Percentiles rank a stretch among this genome's conserved stretches.
Conservation (phyloP, 768 basidiomycete genomes). For the Cytidiella melzeri region DNA sequence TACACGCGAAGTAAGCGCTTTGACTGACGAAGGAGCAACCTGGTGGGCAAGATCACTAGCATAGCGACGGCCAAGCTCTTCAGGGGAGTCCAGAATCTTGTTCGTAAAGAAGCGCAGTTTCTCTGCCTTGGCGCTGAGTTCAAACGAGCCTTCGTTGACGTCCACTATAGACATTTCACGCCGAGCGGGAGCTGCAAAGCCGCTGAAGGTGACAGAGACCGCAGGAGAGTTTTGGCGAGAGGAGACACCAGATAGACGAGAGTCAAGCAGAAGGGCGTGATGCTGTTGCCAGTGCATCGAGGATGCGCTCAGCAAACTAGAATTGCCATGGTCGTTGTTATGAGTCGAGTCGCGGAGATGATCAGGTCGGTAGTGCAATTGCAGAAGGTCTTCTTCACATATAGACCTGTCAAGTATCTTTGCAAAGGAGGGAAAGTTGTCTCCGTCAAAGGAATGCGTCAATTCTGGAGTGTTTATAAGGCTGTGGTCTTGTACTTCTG, state of each 20-base stretch:
- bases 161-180: slow-evolving; percentile 38
- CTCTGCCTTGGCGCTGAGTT: slow-evolving; percentile 22
- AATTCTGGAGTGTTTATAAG: slow-evolving; percentile 7
- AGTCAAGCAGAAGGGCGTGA: neutral
- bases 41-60: no score
- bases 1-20: slow-evolving; percentile 18
- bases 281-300: neutral
- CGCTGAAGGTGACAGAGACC: slow-evolving; percentile 28
- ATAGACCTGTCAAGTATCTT: slow-evolving; percentile 15
- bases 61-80: neutral
- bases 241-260: no score
- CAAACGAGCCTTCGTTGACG: slow-evolving; percentile 30
- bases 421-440: slow-evolving; percentile 12
- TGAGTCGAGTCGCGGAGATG: neutral
- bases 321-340: neutral
- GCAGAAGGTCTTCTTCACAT: slow-evolving; percentile 13
- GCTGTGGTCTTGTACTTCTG: neutral
- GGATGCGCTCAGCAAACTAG: neutral
- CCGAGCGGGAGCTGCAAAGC: slow-evolving; percentile 37
- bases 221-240: slow-evolving; percentile 5
- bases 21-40: neutral
- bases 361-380: slow-evolving; percentile 11
- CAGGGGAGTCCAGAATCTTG: neutral
- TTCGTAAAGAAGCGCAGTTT: slow-evolving; percentile 11
- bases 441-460: slow-evolving; percentile 2